phyloP scores from a whole-genome alignment of 2,329 filamentous ascomycete genomes.

The Arthrobotrys sinensis region DNA sequence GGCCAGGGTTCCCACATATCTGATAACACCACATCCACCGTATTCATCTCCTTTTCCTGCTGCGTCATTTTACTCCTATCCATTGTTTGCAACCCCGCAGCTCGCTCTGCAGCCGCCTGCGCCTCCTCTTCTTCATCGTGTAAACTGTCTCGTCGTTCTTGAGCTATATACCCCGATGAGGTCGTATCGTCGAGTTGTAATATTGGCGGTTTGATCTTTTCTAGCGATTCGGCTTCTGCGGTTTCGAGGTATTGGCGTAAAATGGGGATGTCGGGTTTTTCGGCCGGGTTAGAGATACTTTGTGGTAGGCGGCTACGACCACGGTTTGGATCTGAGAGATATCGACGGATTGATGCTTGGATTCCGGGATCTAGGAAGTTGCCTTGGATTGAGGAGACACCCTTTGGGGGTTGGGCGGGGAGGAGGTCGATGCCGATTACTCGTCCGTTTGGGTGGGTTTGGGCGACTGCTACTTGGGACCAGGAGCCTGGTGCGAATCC shows the following conservation, averaged over 20 bases:
- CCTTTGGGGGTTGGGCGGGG: slow-evolving; percentile 88
- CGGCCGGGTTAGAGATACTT: slow-evolving; percentile 63
- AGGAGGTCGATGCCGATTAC: slow-evolving; percentile 95
- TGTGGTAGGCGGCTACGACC: slow-evolving; percentile 69
- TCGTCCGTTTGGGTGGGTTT: slow-evolving; percentile 81
- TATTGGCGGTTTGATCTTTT: slow-evolving; percentile 49
- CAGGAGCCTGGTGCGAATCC: slow-evolving; percentile 84
- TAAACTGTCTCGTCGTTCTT: slow-evolving; percentile 64
- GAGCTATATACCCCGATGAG: slow-evolving; percentile 63
- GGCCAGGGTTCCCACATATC: slow-evolving; percentile 99
- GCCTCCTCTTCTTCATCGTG: slow-evolving; percentile 64
- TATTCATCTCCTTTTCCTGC: slow-evolving; percentile 70
- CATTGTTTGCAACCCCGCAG: slow-evolving; percentile 62
- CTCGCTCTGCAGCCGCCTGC: slow-evolving; percentile 66
- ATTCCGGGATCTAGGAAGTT: slow-evolving; percentile 85
- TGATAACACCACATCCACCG: slow-evolving; percentile 92
- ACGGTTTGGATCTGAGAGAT: slow-evolving; percentile 77
- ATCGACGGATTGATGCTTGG: slow-evolving; percentile 69
- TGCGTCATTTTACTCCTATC: slow-evolving; percentile 16
- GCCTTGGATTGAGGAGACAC: slow-evolving; percentile 94
- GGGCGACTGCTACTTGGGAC: slow-evolving; percentile 82
- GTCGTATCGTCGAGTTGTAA: slow-evolving; percentile 46
- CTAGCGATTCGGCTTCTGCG: slow-evolving; percentile 28
- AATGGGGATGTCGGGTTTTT: neutral
- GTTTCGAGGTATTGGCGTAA: slow-evolving; percentile 69